Percentiles rank a stretch among this genome's conserved stretches.
phyloP scores from a whole-genome alignment of 192 early-diverging fungal species.

The Haplosporangium gracile region DNA sequence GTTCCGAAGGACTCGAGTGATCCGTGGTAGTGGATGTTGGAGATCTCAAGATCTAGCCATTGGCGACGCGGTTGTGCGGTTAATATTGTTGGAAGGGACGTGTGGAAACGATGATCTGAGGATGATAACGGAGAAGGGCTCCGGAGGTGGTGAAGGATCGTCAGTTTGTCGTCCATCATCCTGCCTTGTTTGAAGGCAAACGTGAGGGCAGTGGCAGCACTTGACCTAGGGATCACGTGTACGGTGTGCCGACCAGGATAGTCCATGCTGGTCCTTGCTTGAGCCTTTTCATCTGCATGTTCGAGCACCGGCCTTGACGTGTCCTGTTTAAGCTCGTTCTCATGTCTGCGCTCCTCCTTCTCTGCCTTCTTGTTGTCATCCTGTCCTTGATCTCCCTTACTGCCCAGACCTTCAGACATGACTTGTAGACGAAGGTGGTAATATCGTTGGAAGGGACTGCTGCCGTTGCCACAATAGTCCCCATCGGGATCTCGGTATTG shows the following conservation, averaged over 20 bases:
- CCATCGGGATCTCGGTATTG: neutral
- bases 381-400: too few relatives aligned
- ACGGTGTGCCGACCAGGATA: neutral
- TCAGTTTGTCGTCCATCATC: neutral
- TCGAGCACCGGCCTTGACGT: too few relatives aligned
- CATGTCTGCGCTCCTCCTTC: too few relatives aligned
- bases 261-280: neutral
- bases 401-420: too few relatives aligned
- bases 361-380: too few relatives aligned
- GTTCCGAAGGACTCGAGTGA: neutral
- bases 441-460: neutral
- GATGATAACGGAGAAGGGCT: neutral
- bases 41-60: neutral
- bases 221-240: neutral
- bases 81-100: neutral
- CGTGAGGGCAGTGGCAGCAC: neutral
- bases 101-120: neutral
- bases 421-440: too few relatives aligned
- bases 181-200: neutral
- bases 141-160: neutral
- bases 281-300: neutral
- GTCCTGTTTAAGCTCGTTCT: too few relatives aligned
- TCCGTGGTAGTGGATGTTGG: constrained; percentile 6
- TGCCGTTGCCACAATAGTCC: neutral
- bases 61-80: neutral